Percentiles rank a stretch among this genome's conserved stretches.
phyloP scores from a whole-genome alignment of 75 land plant species.

The Cryptomeria japonica region DNA sequence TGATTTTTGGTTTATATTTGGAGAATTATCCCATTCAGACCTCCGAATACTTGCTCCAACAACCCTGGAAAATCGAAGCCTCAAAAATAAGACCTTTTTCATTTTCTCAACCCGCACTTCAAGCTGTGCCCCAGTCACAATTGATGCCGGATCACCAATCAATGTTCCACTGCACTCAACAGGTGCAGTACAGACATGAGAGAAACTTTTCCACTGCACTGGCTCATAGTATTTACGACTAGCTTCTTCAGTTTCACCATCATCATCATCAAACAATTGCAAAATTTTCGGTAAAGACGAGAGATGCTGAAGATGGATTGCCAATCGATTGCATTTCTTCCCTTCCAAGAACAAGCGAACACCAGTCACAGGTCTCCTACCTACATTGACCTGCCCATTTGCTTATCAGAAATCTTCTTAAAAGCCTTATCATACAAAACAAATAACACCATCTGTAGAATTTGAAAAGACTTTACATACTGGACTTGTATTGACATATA shows the following conservation, averaged over 20 bases:
- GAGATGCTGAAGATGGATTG: constrained; percentile 85
- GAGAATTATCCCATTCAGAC: constrained; percentile 71
- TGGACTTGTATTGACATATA: constrained; percentile 57
- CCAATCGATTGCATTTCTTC: constrained; percentile 66
- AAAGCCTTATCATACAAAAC: neutral
- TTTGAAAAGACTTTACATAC: constrained; percentile 30
- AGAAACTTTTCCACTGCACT: constrained; percentile 72
- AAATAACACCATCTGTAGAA: constrained; percentile 1
- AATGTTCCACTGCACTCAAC: constrained; percentile 49
- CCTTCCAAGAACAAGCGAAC: constrained; percentile 77
- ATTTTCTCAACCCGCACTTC: constrained; percentile 56
- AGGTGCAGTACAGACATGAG: constrained; percentile 79
- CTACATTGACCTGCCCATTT: constrained; percentile 57
- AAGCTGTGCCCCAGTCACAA: constrained; percentile 75
- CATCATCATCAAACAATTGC: constrained; percentile 44
- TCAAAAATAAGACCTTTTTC: constrained; percentile 69
- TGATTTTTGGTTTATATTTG: constrained; percentile 42
- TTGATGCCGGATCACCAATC: constrained; percentile 48
- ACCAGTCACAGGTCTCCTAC: constrained; percentile 73
- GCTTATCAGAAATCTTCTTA: constrained; percentile 1
- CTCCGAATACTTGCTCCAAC: constrained; percentile 52
- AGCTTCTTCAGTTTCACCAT: constrained; percentile 17
- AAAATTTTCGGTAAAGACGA: constrained; percentile 60
- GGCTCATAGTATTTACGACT: constrained; percentile 59
- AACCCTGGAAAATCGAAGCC: constrained; percentile 63